phyloP scores from a whole-genome alignment of 2,329 filamentous ascomycete species.

The Pseudocercospora ulei region DNA sequence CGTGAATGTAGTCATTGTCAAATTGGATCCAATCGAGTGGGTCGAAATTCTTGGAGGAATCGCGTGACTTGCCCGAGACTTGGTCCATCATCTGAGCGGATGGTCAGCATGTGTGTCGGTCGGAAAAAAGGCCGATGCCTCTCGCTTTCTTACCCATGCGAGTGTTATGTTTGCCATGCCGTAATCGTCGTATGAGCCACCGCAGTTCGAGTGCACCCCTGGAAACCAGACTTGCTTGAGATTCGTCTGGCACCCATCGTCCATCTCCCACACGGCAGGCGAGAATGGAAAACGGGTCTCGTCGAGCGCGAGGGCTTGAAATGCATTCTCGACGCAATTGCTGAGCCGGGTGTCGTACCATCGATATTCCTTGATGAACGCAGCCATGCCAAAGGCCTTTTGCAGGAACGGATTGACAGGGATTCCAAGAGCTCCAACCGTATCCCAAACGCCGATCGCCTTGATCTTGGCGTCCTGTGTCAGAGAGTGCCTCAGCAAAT shows the following conservation, averaged over 20 bases:
- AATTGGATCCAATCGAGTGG: slow-evolving; percentile 34
- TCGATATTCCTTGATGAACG: slow-evolving; percentile 30
- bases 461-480: slow-evolving; percentile 30
- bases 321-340: slow-evolving; percentile 44
- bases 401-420: slow-evolving; percentile 32
- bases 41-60: slow-evolving; percentile 21
- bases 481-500: slow-evolving; percentile 23
- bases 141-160: slow-evolving; percentile 29
- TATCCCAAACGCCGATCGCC: slow-evolving; percentile 44
- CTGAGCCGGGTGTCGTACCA: slow-evolving; percentile 34
- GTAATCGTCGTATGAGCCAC: slow-evolving; percentile 39
- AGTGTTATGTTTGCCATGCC: slow-evolving; percentile 36
- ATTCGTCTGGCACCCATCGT: slow-evolving; percentile 27
- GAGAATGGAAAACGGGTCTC: slow-evolving; percentile 45
- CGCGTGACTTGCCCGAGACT: slow-evolving; percentile 29
- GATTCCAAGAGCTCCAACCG: slow-evolving; percentile 38
- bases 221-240: slow-evolving; percentile 50
- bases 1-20: slow-evolving; percentile 30
- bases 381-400: slow-evolving; percentile 29
- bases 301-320: slow-evolving; percentile 49
- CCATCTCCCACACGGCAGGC: slow-evolving; percentile 43
- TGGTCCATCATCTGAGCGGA: slow-evolving; percentile 39
- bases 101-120: slow-evolving; percentile 31
- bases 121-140: neutral
- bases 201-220: slow-evolving; percentile 46